Evolutionary conservation across 2,329 filamentous ascomycete genomes (phyloP), one percentile per base, ranked within the genome.

Genomic region (Aureobasidium uvarum): DNA sequence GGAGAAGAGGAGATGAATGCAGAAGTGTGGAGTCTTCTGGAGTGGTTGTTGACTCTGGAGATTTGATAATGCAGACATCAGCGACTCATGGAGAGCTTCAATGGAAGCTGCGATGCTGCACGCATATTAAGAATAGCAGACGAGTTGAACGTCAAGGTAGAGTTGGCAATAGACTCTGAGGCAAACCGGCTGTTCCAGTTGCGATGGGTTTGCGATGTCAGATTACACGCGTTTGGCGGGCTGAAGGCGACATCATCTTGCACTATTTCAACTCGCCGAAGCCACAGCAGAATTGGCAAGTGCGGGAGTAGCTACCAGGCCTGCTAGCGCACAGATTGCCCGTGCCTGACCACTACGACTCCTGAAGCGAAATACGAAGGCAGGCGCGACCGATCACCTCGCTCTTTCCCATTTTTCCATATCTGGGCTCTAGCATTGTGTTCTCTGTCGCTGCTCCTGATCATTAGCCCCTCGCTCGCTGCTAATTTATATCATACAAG

Each of bases 331-430:
- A 25, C 28, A 31, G 28, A 7, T 58, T 56, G 36, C 14, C 43
- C 31, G 43, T 48, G 41, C 56, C 43, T 38, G 43, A 59, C 39
- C 56, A 60, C 56, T 60, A 38, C 56, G 43, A 41, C 58, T 62
- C 46, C 58, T 62, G 58, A 62, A 62, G 58, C 60, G 60, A 63
- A 54, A 52, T 63, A 45, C 60, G 46, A 60, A 36, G n/a, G 23
- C 33, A 51, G 25, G 20, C 28, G 20, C 55, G 55, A 43, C 41
- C 55, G 38, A 56, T 38, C 54, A 51, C 33, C 45, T 51, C 33
- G 14, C 46, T 51, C 48, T 51, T 62, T 62, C 31, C 33, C 18
- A 23, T 41, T 45, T 39, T 31, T 31, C 31, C 14, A 41, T 23
- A 25, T 36, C 10, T 36, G 33, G 28, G 45, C 41, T 60, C 18